Evolutionary conservation across 139 green algal species (phyloP).

Genomic region (Microglena sp.): DNA sequence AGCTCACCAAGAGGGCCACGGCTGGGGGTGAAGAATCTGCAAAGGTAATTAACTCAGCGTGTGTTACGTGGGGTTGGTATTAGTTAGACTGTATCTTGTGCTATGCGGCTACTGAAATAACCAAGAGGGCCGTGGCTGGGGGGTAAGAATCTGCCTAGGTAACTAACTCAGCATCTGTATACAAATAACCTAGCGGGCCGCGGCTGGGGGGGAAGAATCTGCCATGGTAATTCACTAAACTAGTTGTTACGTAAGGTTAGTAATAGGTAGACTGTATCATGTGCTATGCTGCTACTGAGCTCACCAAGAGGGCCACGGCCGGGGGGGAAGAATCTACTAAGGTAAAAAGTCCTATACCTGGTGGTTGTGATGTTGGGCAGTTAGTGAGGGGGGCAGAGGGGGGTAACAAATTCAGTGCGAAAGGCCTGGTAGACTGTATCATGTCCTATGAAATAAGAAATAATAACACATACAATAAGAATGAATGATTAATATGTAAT

Average conservation of each 20-base stretch:
- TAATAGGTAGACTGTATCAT: conserved; percentile 76
- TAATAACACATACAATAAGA: no score
- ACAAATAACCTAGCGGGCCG: neutral
- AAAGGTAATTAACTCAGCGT: no score
- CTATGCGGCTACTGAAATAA: conserved; percentile 53
- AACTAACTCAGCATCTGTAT: neutral
- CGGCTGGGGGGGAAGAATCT: neutral
- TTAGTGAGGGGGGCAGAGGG: neutral
- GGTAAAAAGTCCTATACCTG: neutral
- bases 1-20: conserved; percentile 25
- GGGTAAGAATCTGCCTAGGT: neutral
- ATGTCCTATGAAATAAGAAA: neutral
- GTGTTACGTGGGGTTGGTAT: no score
- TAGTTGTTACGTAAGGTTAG: conserved; percentile 20
- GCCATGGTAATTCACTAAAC: neutral
- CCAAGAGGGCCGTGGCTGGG: conserved; percentile 24
- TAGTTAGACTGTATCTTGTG: conserved; percentile 71
- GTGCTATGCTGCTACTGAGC: conserved; percentile 48
- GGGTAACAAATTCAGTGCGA: no score
- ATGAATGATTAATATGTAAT: no score
- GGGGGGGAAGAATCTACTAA: neutral
- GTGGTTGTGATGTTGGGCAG: neutral
- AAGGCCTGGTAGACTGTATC: neutral
- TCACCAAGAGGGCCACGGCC: conserved; percentile 38
- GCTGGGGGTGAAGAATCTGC: no score